Evolutionary conservation across 139 green algal genomes (phyloP), one percentile per base, ranked within the genome.

Genomic region (Mesotaenium endlicherianum): DNA sequence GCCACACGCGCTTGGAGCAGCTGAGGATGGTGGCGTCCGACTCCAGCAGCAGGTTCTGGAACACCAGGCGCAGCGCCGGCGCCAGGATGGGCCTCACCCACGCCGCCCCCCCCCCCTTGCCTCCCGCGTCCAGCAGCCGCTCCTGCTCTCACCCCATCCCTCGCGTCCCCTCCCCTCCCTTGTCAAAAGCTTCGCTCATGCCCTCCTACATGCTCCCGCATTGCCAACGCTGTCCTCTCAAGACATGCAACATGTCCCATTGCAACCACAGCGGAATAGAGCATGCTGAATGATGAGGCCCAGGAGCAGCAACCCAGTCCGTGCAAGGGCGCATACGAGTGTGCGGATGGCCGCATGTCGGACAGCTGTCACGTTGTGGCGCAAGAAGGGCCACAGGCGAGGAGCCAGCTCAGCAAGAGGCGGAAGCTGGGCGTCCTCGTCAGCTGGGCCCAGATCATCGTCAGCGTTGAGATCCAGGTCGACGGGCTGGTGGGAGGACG

Each of bases 41-140:
- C 78, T 98, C 95, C 43, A 93, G 34, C 42, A 97, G 75, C 53
- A 97, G 72, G 49, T 92, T 93, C 71, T 96, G 94, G 70, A 95
- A 95, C 14, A 93, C 42, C 38, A 96, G 89, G 31, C 83, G 70
- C 70, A 93, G 60, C 5, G 82, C 75, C 0, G 87, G 53, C 26
- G 71, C 55, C 20, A 93, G 85, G 42, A 93, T 60, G 34, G 50
- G 79, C 70, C 77, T 78, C 67, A 90, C 59, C 87, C 89, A 95
- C 36, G 43, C 5, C 20, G 64, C 44, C 6, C 55, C 2, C 6
- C 55, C 2, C 0, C 53, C 1, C 49, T 49, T 20, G 2, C 5
- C 5, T 11, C 74, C 44, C n/a, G 74, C 74, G 8, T 4, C 41
- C 20, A 81, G 38, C 55, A 81, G 26, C 74, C 42, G 72, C 44